Conservation (phyloP, 768 basidiomycete species). For the Hygrophorus pudorinus region DNA sequence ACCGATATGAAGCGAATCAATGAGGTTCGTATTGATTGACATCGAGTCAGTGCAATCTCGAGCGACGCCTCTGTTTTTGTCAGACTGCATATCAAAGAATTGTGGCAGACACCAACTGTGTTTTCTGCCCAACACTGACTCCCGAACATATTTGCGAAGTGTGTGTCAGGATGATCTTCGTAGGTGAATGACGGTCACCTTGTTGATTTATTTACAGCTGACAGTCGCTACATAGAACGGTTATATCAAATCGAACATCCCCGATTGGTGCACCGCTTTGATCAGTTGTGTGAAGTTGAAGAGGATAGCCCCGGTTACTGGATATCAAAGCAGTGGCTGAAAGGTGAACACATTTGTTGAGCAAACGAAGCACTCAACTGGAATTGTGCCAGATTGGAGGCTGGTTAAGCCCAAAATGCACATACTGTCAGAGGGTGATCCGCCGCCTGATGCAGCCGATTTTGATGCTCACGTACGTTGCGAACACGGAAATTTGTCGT, state of each 20-base stretch:
- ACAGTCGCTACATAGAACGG: conserved; percentile 36
- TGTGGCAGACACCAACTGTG: conserved; percentile 31
- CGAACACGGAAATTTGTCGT: conserved; percentile 55
- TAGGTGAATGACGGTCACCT: conserved; percentile 29
- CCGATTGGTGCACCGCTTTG: conserved; percentile 46
- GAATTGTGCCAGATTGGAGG: conserved; percentile 53
- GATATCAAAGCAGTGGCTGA: conserved; percentile 75
- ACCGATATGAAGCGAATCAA: conserved; percentile 60
- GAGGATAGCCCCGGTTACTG: conserved; percentile 43
- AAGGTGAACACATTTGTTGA: conserved; percentile 35
- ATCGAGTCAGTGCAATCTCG: background rate
- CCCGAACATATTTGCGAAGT: conserved; percentile 46
- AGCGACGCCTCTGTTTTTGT: conserved; percentile 6
- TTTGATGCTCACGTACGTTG: conserved; percentile 57
- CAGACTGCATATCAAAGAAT: conserved; percentile 40
- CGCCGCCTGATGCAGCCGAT: conserved; percentile 50
- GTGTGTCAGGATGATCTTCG: conserved; percentile 50
- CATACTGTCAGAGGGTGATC: conserved; percentile 42
- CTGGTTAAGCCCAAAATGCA: conserved; percentile 72
- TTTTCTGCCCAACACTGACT: conserved; percentile 37
- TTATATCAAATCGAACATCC: conserved; percentile 65
- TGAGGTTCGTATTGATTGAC: conserved; percentile 23
- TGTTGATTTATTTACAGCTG: conserved; percentile 3
- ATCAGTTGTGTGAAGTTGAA: conserved; percentile 33
- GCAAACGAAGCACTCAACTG: background rate